Conservation (phyloP, 805 yeast species). For the Diddensiella transvaalensis region DNA sequence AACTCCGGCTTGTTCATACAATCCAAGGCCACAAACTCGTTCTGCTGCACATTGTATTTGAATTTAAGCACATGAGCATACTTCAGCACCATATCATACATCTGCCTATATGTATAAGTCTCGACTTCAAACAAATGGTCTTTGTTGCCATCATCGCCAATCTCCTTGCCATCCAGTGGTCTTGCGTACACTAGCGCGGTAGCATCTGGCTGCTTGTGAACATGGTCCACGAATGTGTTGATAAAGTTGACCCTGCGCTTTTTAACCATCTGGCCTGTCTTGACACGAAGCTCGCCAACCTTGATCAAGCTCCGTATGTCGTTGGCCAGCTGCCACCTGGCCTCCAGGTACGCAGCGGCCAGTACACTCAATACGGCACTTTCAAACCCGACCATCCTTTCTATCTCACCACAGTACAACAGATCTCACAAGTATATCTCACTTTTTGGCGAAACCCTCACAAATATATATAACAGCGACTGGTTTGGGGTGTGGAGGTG, state of each 20-base stretch:
- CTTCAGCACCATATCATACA: constrained; percentile 61
- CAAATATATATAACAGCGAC: too few relatives aligned
- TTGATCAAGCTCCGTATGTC: constrained; percentile 49
- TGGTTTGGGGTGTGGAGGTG: not conserved
- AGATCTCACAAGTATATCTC: too few relatives aligned
- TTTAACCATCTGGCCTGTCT: constrained; percentile 37
- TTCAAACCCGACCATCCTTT: constrained; percentile 7
- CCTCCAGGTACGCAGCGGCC: constrained; percentile 45
- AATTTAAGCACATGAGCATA: constrained; percentile 61
- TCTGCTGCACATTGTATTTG: constrained; percentile 60
- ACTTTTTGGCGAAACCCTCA: too few relatives aligned
- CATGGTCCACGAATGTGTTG: constrained; percentile 65
- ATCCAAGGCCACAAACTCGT: constrained; percentile 69
- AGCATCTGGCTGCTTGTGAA: constrained; percentile 44
- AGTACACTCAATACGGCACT: constrained; percentile 21
- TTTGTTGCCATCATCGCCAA: constrained; percentile 32
- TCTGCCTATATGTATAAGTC: constrained; percentile 61
- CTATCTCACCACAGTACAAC: not conserved
- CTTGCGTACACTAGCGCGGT: constrained; percentile 63
- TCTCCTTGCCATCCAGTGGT: constrained; percentile 15
- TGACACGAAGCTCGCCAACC: constrained; percentile 42
- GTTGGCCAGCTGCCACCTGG: constrained; percentile 45
- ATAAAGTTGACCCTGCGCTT: constrained; percentile 50
- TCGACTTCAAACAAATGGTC: constrained; percentile 50
- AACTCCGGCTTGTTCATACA: constrained; percentile 82